phyloP scores from a whole-genome alignment of 441 rosid genomes.

The Populus hybrid region DNA sequence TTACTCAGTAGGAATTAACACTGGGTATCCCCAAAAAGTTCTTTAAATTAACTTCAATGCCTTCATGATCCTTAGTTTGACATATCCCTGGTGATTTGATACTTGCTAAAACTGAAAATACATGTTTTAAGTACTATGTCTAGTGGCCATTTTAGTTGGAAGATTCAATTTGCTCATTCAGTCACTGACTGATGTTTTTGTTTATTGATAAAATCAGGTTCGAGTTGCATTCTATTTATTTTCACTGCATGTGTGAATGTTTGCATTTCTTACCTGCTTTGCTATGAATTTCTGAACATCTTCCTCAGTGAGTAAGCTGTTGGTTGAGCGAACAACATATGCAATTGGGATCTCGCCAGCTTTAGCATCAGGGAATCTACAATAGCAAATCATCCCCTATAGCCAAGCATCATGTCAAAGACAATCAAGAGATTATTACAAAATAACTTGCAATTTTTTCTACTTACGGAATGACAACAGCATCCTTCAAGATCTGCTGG shows the following conservation, averaged over 20 bases:
- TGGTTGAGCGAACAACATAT: conserved; percentile 63
- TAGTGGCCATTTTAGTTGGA: too few relatives aligned
- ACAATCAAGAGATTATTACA: background rate
- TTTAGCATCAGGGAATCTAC: conserved; percentile 74
- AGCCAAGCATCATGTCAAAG: background rate
- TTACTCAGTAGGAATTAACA: too few relatives aligned
- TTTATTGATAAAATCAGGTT: too few relatives aligned
- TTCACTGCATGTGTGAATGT: background rate
- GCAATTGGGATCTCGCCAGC: conserved; percentile 86
- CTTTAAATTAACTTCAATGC: too few relatives aligned
- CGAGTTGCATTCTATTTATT: background rate
- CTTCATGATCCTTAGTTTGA: too few relatives aligned
- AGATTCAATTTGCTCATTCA: too few relatives aligned
- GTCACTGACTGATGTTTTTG: too few relatives aligned
- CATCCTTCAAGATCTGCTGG: conserved; percentile 64
- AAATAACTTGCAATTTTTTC: background rate
- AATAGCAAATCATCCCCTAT: conserved; percentile 2
- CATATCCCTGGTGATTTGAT: too few relatives aligned
- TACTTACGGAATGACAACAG: conserved; percentile 41
- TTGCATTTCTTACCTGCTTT: conserved; percentile 44
- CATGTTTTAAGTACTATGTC: too few relatives aligned
- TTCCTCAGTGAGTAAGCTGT: conserved; percentile 55
- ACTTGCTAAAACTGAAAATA: too few relatives aligned
- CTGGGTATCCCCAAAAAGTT: too few relatives aligned
- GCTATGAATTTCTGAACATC: conserved; percentile 59